A percentile compares a stretch with the other conserved stretches of the same genome.
Conservation (phyloP, 139 green algal species). For the Pleodorina starrii region DNA sequence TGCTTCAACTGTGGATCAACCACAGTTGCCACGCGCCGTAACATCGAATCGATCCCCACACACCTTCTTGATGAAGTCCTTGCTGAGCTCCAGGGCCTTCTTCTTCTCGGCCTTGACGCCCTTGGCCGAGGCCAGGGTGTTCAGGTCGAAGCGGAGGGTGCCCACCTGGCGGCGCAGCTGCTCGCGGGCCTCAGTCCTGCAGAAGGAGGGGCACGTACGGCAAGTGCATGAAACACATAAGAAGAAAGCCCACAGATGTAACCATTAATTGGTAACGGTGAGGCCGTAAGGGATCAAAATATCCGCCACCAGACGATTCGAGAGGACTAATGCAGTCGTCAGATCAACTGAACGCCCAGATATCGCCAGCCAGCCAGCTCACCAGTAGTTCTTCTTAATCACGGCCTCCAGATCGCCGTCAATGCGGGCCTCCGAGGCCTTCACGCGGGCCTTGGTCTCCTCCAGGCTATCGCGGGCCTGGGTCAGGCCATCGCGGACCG, state of each 20-base stretch:
- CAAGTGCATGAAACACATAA: background rate
- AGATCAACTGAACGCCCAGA: background rate
- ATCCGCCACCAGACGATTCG: background rate
- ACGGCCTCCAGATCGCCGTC: constrained; percentile 75
- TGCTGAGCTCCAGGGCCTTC: constrained; percentile 73
- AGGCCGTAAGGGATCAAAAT: too few relatives aligned
- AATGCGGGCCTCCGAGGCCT: constrained; percentile 83
- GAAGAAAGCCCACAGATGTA: background rate
- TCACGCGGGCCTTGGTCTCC: constrained; percentile 81
- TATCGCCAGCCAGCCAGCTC: too few relatives aligned
- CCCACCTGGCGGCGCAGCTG: constrained; percentile 90
- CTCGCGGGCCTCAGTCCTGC: constrained; percentile 87
- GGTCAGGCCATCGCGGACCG: constrained; percentile 80
- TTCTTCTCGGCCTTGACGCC: constrained; percentile 85
- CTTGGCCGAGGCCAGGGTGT: constrained; percentile 80
- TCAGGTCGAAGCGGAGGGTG: constrained; percentile 93
- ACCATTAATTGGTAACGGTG: background rate
- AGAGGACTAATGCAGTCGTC: background rate
- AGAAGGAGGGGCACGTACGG: background rate
- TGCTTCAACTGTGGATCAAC: too few relatives aligned
- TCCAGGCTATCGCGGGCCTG: constrained; percentile 75
- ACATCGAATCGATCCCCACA: too few relatives aligned
- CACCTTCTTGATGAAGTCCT: constrained; percentile 83
- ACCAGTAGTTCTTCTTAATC: constrained; percentile 94
- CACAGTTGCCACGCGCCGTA: too few relatives aligned